phyloP scores from a whole-genome alignment of 805 yeast genomes.

The Kodamaea kakaduensis region DNA sequence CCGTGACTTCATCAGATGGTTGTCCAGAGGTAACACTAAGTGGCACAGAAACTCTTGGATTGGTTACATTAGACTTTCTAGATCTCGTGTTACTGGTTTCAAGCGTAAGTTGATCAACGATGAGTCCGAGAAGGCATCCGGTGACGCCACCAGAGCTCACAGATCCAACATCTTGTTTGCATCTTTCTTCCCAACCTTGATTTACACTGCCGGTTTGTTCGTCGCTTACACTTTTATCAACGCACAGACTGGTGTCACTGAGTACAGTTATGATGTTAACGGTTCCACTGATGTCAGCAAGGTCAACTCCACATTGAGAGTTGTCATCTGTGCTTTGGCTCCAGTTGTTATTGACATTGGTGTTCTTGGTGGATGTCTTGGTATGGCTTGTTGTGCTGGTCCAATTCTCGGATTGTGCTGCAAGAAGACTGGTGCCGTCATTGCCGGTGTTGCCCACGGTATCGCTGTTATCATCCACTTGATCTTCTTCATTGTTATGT shows the following conservation, averaged over 20 bases:
- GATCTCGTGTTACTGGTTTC: constrained; percentile 91
- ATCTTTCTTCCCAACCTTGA: constrained; percentile 70
- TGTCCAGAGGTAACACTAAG: constrained; percentile 84
- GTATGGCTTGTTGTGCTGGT: constrained; percentile 94
- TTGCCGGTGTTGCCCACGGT: constrained; percentile 96
- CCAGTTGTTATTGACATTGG: constrained; percentile 92
- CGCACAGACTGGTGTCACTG: constrained; percentile 78
- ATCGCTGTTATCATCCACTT: constrained; percentile 85
- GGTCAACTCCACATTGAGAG: constrained; percentile 70
- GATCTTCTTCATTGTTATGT: constrained; percentile 87
- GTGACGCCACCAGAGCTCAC: constrained; percentile 72
- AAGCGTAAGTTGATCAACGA: constrained; percentile 69
- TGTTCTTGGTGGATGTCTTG: constrained; percentile 69
- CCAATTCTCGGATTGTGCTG: constrained; percentile 93
- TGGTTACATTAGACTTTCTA: constrained; percentile 71
- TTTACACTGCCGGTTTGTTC: constrained; percentile 67
- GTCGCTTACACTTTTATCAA: constrained; percentile 77
- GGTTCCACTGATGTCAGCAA: constrained; percentile 33
- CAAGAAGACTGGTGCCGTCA: constrained; percentile 92
- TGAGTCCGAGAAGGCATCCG: constrained; percentile 61
- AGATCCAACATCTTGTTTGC: constrained; percentile 74
- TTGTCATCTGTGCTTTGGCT: constrained; percentile 76
- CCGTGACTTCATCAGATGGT: constrained; percentile 88
- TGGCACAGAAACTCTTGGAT: constrained; percentile 91
- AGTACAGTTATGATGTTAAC: constrained; percentile 28